phyloP scores from a whole-genome alignment of 352 stramenopile genomes.

The Phytophthora syringae region DNA sequence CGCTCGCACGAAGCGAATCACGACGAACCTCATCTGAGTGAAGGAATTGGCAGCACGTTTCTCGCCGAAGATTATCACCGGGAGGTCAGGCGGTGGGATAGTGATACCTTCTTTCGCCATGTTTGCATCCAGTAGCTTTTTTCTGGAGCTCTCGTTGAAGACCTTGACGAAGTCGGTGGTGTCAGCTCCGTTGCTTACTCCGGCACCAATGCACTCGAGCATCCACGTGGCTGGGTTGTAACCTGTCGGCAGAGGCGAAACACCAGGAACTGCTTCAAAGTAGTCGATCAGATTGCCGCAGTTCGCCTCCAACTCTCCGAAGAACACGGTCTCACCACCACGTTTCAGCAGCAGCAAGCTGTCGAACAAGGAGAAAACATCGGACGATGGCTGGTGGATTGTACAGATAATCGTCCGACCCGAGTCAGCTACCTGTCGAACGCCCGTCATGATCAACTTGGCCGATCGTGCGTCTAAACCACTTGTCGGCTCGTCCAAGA shows the following conservation, averaged over 20 bases:
- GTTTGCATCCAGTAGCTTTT: conserved; percentile 17
- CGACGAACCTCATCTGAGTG: conserved; percentile 43
- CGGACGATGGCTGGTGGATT: too few species aligned
- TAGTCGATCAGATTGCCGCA: conserved; percentile 46
- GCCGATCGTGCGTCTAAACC: too few species aligned
- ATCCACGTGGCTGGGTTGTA: conserved; percentile 86
- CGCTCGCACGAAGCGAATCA: conserved; percentile 29
- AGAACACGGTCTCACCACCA: conserved; percentile 42
- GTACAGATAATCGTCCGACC: conserved; percentile 22
- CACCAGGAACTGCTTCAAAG: conserved; percentile 45
- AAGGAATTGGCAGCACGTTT: conserved; percentile 35
- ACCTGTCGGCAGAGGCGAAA: conserved; percentile 33
- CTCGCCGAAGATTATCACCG: conserved; percentile 32
- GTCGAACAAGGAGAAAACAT: too few species aligned
- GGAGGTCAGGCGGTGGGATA: conserved; percentile 29
- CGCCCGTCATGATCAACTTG: conserved; percentile 27
- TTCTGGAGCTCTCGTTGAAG: conserved; percentile 43
- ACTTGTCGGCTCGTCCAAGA: too few species aligned
- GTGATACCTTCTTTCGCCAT: conserved; percentile 41
- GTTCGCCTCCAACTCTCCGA: conserved; percentile 36
- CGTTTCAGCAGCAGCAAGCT: too few species aligned
- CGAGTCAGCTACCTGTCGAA: conserved; percentile 18
- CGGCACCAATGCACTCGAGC: conserved; percentile 65
- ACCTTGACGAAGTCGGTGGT: conserved; percentile 42
- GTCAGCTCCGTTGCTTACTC: conserved; percentile 22